phyloP scores from a whole-genome alignment of 2,329 filamentous ascomycete genomes.

The Septoria petroselini region DNA sequence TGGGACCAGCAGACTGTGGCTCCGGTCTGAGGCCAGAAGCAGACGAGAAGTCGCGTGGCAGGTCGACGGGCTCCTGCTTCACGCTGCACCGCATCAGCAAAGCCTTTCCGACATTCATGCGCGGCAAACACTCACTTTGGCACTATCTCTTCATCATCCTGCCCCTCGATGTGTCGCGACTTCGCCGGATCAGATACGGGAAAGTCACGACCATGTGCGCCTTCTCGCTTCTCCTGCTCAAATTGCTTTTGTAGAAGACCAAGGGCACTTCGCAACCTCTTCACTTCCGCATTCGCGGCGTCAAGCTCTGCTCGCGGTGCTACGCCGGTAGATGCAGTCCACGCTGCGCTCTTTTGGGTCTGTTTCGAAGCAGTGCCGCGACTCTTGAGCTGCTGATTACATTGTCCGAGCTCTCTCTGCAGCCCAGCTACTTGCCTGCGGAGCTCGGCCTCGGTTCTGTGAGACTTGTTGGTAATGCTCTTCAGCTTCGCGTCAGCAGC shows the following conservation, averaged over 20 bases:
- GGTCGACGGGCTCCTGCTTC: slow-evolving; percentile 7
- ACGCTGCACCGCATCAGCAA: slow-evolving; percentile 1
- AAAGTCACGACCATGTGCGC: slow-evolving; percentile 4
- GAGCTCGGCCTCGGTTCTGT: slow-evolving; percentile 16
- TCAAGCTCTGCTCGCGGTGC: slow-evolving; percentile 15
- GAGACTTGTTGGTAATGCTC: slow-evolving; percentile 6
- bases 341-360: slow-evolving; percentile 3
- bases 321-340: slow-evolving; percentile 7
- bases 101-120: not conserved
- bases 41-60: not conserved
- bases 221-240: slow-evolving; percentile 21
- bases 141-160: slow-evolving; percentile 25
- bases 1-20: not conserved
- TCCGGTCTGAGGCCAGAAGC: not conserved
- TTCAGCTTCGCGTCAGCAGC: slow-evolving; percentile 18
- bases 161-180: slow-evolving; percentile 10
- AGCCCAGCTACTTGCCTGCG: slow-evolving; percentile 10
- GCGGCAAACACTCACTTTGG: not conserved
- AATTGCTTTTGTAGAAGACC: slow-evolving; percentile 22
- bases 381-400: slow-evolving; percentile 8
- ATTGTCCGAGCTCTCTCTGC: slow-evolving; percentile 7
- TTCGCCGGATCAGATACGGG: slow-evolving; percentile 15
- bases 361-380: not conserved
- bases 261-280: slow-evolving; percentile 10
- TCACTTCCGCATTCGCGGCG: slow-evolving; percentile 16